Percentiles rank a stretch among this genome's conserved stretches.
phyloP scores from a whole-genome alignment of 2,329 filamentous ascomycete species.

The Fusarium temperatum region DNA sequence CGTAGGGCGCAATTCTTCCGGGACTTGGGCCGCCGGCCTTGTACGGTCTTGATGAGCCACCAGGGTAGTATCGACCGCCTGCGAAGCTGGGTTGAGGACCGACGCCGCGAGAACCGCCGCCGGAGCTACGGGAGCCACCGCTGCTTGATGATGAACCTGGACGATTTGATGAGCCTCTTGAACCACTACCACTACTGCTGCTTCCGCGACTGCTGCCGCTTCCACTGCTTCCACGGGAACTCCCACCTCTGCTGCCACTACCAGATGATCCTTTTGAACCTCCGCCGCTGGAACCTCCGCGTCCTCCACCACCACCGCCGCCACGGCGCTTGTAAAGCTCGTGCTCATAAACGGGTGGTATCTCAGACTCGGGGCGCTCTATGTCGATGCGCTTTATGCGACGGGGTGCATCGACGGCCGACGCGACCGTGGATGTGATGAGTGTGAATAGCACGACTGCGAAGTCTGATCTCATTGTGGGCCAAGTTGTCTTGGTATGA shows the following conservation, averaged over 20 bases:
- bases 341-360: conserved; percentile 44
- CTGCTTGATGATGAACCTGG: conserved; percentile 21
- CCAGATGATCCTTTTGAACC: conserved; percentile 16
- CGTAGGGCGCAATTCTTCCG: conserved; percentile 62
- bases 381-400: conserved; percentile 33
- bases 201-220: conserved; percentile 13
- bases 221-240: conserved; percentile 22
- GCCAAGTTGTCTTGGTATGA: not conserved
- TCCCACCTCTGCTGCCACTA: conserved; percentile 24
- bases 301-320: conserved; percentile 63
- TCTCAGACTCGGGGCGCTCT: conserved; percentile 16
- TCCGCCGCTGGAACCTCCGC: conserved; percentile 41
- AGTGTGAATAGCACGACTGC: conserved; percentile 44
- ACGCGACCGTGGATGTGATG: conserved; percentile 40
- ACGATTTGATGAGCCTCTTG: conserved; percentile 34
- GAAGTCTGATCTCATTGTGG: conserved; percentile 47
- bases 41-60: conserved; percentile 71
- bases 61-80: conserved; percentile 72
- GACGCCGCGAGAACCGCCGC: conserved; percentile 61
- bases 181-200: conserved; percentile 10
- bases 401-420: conserved; percentile 35
- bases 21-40: conserved; percentile 60
- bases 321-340: conserved; percentile 69
- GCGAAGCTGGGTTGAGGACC: conserved; percentile 67
- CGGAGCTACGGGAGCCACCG: not conserved